A percentile compares a stretch with the other conserved stretches of the same genome.
phyloP scores from a whole-genome alignment of 2,329 filamentous ascomycete genomes.

The Grosmannia serpens region DNA sequence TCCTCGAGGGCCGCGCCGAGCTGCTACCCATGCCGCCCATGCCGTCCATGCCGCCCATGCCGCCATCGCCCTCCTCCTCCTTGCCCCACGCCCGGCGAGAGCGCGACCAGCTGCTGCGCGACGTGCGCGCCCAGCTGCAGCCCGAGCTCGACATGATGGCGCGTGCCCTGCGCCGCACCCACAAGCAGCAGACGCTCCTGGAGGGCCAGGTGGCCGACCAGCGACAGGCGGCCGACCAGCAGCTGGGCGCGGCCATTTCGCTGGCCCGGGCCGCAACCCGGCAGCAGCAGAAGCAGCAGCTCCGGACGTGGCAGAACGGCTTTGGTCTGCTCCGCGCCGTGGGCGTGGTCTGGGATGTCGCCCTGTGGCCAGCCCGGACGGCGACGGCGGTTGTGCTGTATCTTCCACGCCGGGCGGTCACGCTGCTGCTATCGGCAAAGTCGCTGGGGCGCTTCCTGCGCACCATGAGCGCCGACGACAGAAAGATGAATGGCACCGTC shows the following conservation, averaged over 20 bases:
- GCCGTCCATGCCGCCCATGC: slow-evolving; percentile 5
- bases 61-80: not conserved
- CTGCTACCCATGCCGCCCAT: not conserved
- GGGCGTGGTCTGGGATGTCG: not conserved
- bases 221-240: slow-evolving; percentile 58
- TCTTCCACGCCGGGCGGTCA: slow-evolving; percentile 5
- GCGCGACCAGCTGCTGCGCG: slow-evolving; percentile 29
- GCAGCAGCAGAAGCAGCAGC: slow-evolving; percentile 21
- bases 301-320: not conserved
- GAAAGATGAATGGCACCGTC: not conserved
- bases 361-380: not conserved
- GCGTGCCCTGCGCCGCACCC: slow-evolving; percentile 78
- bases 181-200: slow-evolving; percentile 72
- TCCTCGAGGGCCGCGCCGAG: slow-evolving; percentile 44
- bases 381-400: slow-evolving; percentile 2
- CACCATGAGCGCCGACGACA: not conserved
- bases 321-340: not conserved
- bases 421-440: not conserved
- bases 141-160: slow-evolving; percentile 82
- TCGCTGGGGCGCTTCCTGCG: not conserved
- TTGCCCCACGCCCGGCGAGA: slow-evolving; percentile 6
- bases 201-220: slow-evolving; percentile 66
- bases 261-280: slow-evolving; percentile 66
- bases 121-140: slow-evolving; percentile 56
- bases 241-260: slow-evolving; percentile 65